Percentiles rank a stretch among this genome's conserved stretches.
Evolutionary conservation across 2,329 filamentous ascomycete genomes (phyloP).

Genomic region (Paracorniculantispora psalliotae): DNA sequence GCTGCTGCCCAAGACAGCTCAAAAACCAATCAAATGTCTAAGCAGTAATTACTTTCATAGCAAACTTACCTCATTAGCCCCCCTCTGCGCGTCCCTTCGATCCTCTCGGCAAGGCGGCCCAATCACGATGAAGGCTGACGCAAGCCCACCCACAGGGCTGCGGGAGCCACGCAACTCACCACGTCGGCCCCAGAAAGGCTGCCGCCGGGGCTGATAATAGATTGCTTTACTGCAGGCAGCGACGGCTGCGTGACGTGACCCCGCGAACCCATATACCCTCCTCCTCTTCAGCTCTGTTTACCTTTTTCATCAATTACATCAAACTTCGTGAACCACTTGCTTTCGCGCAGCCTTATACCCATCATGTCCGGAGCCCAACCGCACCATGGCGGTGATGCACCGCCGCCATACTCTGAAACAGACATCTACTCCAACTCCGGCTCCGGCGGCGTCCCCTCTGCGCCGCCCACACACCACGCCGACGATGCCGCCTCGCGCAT

Average conservation of each 20-base stretch:
- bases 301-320: background rate
- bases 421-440: constrained; percentile 47
- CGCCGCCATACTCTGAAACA: constrained; percentile 54
- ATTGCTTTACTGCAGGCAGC: background rate
- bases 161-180: background rate
- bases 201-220: background rate
- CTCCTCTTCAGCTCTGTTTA: background rate
- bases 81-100: background rate
- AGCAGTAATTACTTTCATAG: too few species aligned
- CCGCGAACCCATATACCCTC: background rate
- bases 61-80: too few species aligned
- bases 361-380: background rate
- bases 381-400: constrained; percentile 30
- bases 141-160: constrained; percentile 7
- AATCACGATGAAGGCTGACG: constrained; percentile 3
- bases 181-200: background rate
- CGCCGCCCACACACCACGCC: constrained; percentile 23
- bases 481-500: constrained; percentile 34
- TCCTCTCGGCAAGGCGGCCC: background rate
- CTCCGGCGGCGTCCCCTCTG: constrained; percentile 23
- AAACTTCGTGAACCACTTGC: background rate
- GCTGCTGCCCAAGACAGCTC: too few species aligned
- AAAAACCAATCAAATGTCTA: too few species aligned
- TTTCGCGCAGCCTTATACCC: background rate
- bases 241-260: background rate